phyloP scores from a whole-genome alignment of 2,329 filamentous ascomycete species.

The Pezicula carpinea region DNA sequence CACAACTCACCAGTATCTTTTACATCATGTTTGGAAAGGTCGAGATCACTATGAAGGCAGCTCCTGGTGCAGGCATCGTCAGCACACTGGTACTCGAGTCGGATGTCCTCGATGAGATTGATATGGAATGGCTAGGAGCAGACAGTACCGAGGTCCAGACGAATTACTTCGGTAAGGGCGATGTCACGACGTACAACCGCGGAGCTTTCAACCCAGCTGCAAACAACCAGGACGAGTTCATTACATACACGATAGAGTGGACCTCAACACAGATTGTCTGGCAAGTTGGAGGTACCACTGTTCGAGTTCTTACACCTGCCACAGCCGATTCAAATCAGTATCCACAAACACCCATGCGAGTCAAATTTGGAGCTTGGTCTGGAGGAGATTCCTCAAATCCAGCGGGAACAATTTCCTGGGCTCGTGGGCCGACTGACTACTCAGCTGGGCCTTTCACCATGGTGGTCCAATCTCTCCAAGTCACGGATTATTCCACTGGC shows the following conservation, averaged over 20 bases:
- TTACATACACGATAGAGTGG: conserved; percentile 92
- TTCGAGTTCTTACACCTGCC: conserved; percentile 68
- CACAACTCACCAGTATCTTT: conserved; percentile 83
- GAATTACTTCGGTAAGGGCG: conserved; percentile 96
- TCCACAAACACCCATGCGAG: conserved; percentile 91
- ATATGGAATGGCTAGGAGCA: conserved; percentile 92
- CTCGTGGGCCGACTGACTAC: conserved; percentile 82
- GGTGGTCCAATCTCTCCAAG: conserved; percentile 69
- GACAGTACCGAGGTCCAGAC: conserved; percentile 76
- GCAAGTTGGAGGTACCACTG: conserved; percentile 72
- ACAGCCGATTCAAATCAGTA: conserved; percentile 73
- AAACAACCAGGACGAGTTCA: conserved; percentile 68
- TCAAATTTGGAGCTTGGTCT: conserved; percentile 90
- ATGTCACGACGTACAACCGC: conserved; percentile 80
- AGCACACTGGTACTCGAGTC: conserved; percentile 89
- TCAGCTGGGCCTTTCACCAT: conserved; percentile 79
- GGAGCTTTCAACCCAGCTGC: conserved; percentile 70
- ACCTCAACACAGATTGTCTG: conserved; percentile 79
- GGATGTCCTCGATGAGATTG: conserved; percentile 90
- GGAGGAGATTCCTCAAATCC: conserved; percentile 77
- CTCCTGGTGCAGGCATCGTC: conserved; percentile 86
- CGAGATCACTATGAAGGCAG: conserved; percentile 78
- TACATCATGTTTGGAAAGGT: conserved; percentile 99
- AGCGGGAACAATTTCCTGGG: conserved; percentile 83
- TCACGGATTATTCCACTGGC: conserved; percentile 92